phyloP scores from a whole-genome alignment of 352 stramenopile species.

The Phytophthora pseudosyringae region DNA sequence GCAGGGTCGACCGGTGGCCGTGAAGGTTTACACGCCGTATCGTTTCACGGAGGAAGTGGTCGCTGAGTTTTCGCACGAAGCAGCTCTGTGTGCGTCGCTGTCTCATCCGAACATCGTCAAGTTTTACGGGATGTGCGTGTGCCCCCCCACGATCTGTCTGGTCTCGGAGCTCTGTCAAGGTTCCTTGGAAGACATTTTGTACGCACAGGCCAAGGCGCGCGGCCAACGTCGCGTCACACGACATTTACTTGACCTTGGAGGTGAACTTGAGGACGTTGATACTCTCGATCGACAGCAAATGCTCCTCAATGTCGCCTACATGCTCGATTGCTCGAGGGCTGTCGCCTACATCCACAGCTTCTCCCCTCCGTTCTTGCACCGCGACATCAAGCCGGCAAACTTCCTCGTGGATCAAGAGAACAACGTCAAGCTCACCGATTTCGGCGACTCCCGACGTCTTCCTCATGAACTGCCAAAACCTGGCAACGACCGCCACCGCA shows the following conservation, averaged over 20 bases:
- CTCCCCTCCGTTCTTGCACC: conserved; percentile 63
- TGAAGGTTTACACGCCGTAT: conserved; percentile 71
- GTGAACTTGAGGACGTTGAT: conserved; percentile 6
- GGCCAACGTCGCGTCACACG: conserved; percentile 9
- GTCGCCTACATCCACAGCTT: conserved; percentile 77
- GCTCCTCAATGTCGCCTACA: conserved; percentile 60
- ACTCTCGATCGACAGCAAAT: conserved; percentile 41
- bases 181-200: conserved; percentile 53
- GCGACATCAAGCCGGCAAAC: conserved; percentile 71
- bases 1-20: conserved; percentile 42
- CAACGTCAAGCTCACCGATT: conserved; percentile 74
- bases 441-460: conserved; percentile 66
- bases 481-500: conserved; percentile 1
- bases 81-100: conserved; percentile 54
- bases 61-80: conserved; percentile 67
- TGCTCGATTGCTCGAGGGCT: conserved; percentile 65
- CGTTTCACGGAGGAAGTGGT: conserved; percentile 61
- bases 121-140: conserved; percentile 74
- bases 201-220: conserved; percentile 20
- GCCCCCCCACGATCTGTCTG: conserved; percentile 66
- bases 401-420: conserved; percentile 61
- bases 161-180: conserved; percentile 66
- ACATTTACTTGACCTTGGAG: conserved; percentile 17
- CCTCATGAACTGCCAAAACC: conserved; percentile 22
- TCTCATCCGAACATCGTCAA: conserved; percentile 67